A percentile compares a stretch with the other conserved stretches of the same genome.
Conservation (phyloP, 257 asterid genomes). For the Thymus quinquecostatus region DNA sequence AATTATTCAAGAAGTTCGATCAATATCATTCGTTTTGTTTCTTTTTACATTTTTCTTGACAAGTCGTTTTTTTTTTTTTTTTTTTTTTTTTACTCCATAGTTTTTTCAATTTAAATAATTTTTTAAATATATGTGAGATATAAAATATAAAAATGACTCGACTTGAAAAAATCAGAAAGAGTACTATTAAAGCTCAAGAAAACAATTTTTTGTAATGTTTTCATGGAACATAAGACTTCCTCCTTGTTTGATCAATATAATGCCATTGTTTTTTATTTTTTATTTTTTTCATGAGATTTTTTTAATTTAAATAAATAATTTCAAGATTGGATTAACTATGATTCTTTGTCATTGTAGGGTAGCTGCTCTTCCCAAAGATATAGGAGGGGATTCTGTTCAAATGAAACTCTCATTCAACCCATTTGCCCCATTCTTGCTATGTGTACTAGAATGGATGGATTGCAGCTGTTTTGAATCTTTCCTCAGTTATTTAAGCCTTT, state of each 20-base stretch:
- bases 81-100: too few species aligned
- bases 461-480: slow-evolving; percentile 57
- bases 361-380: slow-evolving; percentile 56
- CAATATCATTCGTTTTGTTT: too few species aligned
- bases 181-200: too few species aligned
- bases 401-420: slow-evolving; percentile 61
- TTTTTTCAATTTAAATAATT: too few species aligned
- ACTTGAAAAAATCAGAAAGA: too few species aligned
- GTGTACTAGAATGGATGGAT: slow-evolving; percentile 66
- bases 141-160: too few species aligned
- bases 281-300: neutral
- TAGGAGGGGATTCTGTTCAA: slow-evolving; percentile 48
- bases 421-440: slow-evolving; percentile 55
- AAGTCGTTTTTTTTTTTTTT: too few species aligned
- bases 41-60: neutral
- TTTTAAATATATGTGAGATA: too few species aligned
- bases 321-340: neutral
- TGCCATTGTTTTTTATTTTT: neutral
- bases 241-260: neutral
- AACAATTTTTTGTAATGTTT: too few species aligned
- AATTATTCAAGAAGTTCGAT: neutral
- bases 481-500: slow-evolving; percentile 53
- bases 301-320: neutral
- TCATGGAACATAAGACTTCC: neutral
- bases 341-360: slow-evolving; percentile 47